Evolutionary conservation across 495 filamentous ascomycete genomes (phyloP), one percentile per base, ranked within the genome.

Genomic region (Cercophora samala): DNA sequence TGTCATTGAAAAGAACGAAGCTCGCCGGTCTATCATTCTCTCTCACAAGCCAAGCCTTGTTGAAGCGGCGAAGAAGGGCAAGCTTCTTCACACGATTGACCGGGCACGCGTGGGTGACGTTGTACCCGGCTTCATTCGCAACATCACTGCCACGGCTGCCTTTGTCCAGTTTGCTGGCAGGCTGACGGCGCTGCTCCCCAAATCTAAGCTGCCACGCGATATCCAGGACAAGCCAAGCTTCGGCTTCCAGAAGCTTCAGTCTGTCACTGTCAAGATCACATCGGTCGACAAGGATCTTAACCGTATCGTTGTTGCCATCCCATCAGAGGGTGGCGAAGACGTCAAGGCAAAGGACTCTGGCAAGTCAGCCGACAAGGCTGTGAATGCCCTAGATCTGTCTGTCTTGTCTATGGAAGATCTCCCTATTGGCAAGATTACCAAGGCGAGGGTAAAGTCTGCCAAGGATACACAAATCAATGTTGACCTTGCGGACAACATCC

Each of bases 391-490:
- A 37, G 93, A 97, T 64, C 83, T 85, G 24, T 80, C 78, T 23
- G 82, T 91, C 60, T 84, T 78, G 37, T 83, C 86, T 5, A 81
- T 90, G 24, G 84, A 88, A 60, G 91, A 96, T 71, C 83, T 94
- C 58, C 79, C 78, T 15, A 81, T 93, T 62, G 95, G 95, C 59
- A 90, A 85, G 70, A 71, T 91, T 60, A 91, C 89, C 26, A 91
- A 93, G 76, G 95, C 90, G 42, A 88, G 84, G 65, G 86, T 99
- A 54, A 82, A 82, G 53, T 91, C 91, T 9, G 77, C 96, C 68
- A 97, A 95, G 76, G 87, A 87, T 32, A 97, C 93, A 0, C 95
- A 98, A 73, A 79, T 99, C 62, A 97, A 97, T 70, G 92, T 98
- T 21, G 86, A 89, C 66, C 83, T 98, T 64, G 92, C 92, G 54